phyloP scores from a whole-genome alignment of 148 eudicot genomes.

The Heliamphora exappendiculata region DNA sequence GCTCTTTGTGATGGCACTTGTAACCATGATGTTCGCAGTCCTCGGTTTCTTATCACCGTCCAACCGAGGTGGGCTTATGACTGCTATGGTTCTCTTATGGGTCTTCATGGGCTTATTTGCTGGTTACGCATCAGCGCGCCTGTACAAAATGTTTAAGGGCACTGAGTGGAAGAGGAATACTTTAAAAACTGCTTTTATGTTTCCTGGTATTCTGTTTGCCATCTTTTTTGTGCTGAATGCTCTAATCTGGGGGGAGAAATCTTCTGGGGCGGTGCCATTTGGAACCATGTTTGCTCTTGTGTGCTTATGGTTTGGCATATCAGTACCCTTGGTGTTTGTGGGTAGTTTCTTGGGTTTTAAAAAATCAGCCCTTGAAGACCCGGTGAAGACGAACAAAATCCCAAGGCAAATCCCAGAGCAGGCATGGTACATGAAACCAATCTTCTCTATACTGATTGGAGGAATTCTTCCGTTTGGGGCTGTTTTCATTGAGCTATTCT shows the following conservation, averaged over 20 bases:
- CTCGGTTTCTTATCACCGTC: slow-evolving; percentile 42
- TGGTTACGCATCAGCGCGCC: slow-evolving; percentile 30
- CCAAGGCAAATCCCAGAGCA: slow-evolving; percentile 35
- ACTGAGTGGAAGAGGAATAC: slow-evolving; percentile 29
- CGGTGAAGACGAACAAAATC: slow-evolving; percentile 33
- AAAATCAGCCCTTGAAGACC: slow-evolving; percentile 22
- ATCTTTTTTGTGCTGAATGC: slow-evolving; percentile 31
- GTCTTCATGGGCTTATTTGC: slow-evolving; percentile 41
- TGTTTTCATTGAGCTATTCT: slow-evolving; percentile 37
- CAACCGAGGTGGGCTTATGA: slow-evolving; percentile 41
- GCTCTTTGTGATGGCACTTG: slow-evolving; percentile 33
- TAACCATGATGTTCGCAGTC: slow-evolving; percentile 38
- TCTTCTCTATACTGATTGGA: slow-evolving; percentile 29
- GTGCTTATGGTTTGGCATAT: slow-evolving; percentile 30
- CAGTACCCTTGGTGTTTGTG: slow-evolving; percentile 34
- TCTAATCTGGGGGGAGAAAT: slow-evolving; percentile 33
- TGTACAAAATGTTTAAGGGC: slow-evolving; percentile 33
- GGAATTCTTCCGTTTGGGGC: slow-evolving; percentile 43
- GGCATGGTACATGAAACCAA: slow-evolving; percentile 34
- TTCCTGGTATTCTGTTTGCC: slow-evolving; percentile 25
- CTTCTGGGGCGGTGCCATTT: slow-evolving; percentile 34
- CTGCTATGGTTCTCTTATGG: slow-evolving; percentile 43
- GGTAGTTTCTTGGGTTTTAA: slow-evolving; percentile 33
- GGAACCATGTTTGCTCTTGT: slow-evolving; percentile 32
- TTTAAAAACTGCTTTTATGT: slow-evolving; percentile 29